Percentiles rank a stretch among this genome's conserved stretches.
Conservation (phyloP, 192 early-diverging fungal species). For the Borealophlyctis nickersoniae region DNA sequence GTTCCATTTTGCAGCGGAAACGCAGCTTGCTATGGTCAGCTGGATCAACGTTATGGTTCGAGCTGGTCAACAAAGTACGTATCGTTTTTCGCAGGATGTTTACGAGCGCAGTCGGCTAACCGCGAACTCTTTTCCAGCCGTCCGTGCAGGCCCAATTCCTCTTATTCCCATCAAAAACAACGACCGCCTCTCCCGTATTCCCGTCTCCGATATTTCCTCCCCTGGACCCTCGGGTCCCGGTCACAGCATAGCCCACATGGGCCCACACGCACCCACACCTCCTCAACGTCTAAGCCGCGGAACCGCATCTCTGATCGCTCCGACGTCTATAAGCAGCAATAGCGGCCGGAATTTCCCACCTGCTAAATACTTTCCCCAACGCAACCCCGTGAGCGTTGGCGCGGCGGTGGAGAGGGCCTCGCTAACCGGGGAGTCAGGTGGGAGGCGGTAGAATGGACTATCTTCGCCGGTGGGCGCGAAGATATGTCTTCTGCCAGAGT, state of each 20-base stretch:
- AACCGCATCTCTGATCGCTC: neutral
- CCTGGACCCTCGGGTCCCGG: too few species aligned
- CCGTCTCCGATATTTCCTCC: neutral
- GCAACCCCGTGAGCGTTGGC: too few species aligned
- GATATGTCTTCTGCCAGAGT: too few species aligned
- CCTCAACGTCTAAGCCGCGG: neutral
- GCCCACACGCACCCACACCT: neutral
- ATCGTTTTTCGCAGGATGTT: neutral
- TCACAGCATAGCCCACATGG: neutral
- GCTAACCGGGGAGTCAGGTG: too few species aligned
- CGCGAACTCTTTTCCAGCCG: neutral
- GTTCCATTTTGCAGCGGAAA: slow-evolving; percentile 23
- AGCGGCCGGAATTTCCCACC: neutral
- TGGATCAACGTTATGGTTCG: slow-evolving; percentile 31
- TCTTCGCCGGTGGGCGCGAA: too few species aligned
- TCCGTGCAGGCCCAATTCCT: slow-evolving; percentile 17
- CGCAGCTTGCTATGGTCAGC: slow-evolving; percentile 24
- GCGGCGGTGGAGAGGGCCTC: too few species aligned
- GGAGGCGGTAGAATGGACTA: too few species aligned
- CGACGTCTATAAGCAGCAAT: neutral
- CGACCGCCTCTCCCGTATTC: slow-evolving; percentile 15
- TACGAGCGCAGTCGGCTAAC: neutral
- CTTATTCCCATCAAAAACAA: slow-evolving; percentile 23
- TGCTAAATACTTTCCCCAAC: neutral
- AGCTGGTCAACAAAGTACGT: slow-evolving; percentile 21